These are phyloP conservation scores for button mushroom (Agaricus bisporus) DNA, from an alignment of 768 basidiomycete genomes.

Conservation along the genomic window DNA sequence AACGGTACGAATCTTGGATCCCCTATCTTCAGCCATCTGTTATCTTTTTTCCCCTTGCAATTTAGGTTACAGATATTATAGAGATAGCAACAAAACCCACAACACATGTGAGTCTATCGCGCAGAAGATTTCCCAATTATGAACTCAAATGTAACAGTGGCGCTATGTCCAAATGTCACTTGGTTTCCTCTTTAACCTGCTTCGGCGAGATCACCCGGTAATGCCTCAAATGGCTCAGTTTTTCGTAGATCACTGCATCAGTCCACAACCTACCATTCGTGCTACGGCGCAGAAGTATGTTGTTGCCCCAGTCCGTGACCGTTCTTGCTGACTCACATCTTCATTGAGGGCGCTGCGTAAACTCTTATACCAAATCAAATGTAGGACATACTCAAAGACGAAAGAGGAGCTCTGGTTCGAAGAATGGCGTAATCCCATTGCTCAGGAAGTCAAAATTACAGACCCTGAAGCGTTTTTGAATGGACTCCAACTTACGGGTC, in stretches of 20 bases:
- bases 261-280: slow-evolving; percentile 67
- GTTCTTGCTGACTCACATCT: neutral
- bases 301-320: neutral
- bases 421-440: slow-evolving; percentile 63
- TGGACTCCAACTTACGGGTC: slow-evolving; percentile 33
- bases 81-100: slow-evolving; percentile 52
- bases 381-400: slow-evolving; percentile 64
- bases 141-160: slow-evolving; percentile 44
- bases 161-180: slow-evolving; percentile 71
- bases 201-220: slow-evolving; percentile 56
- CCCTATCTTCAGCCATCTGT: slow-evolving; percentile 6
- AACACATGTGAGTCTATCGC: slow-evolving; percentile 57
- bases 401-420: slow-evolving; percentile 67
- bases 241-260: slow-evolving; percentile 59
- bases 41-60: neutral
- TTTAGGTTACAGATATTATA: slow-evolving; percentile 55
- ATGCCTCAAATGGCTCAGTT: slow-evolving; percentile 51
- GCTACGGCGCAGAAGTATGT: slow-evolving; percentile 56
- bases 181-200: slow-evolving; percentile 52
- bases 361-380: slow-evolving; percentile 26
- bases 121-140: neutral
- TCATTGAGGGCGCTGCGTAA: slow-evolving; percentile 9
- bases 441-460: slow-evolving; percentile 36
- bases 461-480: slow-evolving; percentile 45
- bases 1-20: slow-evolving; percentile 32